phyloP scores from a whole-genome alignment of 2,329 filamentous ascomycete genomes.

The Chrysoporthe puriensis region DNA sequence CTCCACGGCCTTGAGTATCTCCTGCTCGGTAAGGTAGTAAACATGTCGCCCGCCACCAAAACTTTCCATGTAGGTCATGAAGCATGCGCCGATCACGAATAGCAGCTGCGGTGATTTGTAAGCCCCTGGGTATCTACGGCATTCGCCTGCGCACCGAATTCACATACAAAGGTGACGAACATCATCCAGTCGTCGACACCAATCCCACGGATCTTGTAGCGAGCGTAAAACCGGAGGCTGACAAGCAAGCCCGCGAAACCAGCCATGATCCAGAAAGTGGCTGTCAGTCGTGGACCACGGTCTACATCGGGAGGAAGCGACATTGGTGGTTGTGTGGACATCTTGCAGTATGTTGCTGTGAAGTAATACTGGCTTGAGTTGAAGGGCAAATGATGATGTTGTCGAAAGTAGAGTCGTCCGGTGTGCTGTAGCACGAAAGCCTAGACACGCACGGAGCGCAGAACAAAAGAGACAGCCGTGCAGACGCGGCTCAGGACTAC shows the following conservation, averaged over 20 bases:
- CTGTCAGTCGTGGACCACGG: background rate
- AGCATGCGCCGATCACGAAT: background rate
- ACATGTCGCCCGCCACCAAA: conserved; percentile 2
- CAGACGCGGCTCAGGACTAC: no score
- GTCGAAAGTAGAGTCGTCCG: no score
- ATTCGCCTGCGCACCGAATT: background rate
- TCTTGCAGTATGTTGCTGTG: no score
- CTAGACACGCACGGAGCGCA: no score
- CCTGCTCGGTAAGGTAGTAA: background rate
- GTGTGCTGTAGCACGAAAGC: no score
- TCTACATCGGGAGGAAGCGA: conserved; percentile 5
- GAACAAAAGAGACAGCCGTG: no score
- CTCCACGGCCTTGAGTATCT: background rate
- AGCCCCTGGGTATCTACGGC: background rate
- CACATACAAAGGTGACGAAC: background rate
- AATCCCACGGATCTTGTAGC: background rate
- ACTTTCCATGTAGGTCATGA: conserved; percentile 3
- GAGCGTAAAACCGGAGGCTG: background rate
- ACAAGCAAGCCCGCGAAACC: background rate
- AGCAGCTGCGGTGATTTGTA: background rate
- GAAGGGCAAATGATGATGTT: no score
- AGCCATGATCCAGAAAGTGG: background rate
- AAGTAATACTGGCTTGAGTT: no score
- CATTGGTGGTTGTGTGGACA: no score
- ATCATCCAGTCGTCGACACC: conserved; percentile 18